These are phyloP conservation scores for Macrophomina pseudophaseolina DNA, from an alignment of 2,329 filamentous ascomycete genomes.

Conservation along the genomic window DNA sequence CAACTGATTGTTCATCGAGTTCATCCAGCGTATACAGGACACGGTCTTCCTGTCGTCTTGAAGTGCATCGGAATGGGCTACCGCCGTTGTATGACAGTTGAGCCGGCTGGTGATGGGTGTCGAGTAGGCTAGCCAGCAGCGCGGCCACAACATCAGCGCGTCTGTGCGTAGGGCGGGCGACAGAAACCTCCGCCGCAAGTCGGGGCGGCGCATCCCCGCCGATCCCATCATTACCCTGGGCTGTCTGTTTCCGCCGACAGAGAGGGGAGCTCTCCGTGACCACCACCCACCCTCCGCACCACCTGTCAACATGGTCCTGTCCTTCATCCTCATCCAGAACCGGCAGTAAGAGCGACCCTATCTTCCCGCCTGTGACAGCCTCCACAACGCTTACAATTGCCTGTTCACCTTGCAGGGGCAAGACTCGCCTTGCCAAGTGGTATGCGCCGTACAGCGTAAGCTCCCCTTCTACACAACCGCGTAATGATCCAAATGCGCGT, in stretches of 20 bases:
- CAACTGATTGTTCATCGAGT: too few species aligned
- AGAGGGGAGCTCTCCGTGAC: conserved; percentile 1
- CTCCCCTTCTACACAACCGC: conserved; percentile 23
- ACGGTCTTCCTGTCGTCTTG: too few species aligned
- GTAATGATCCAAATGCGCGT: not conserved
- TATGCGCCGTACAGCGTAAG: conserved; percentile 89
- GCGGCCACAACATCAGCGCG: conserved; percentile 2
- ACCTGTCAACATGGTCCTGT: conserved; percentile 65
- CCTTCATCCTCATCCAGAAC: conserved; percentile 89
- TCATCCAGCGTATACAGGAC: too few species aligned
- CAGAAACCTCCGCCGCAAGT: conserved; percentile 24
- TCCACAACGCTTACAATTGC: conserved; percentile 5
- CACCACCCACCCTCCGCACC: conserved; percentile 3
- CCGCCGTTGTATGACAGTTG: not conserved
- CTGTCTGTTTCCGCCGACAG: conserved; percentile 6
- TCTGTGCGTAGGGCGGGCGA: conserved; percentile 12
- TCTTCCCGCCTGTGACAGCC: conserved; percentile 1
- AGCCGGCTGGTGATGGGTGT: not conserved
- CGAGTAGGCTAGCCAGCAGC: not conserved
- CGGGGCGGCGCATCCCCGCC: conserved; percentile 9
- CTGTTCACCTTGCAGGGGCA: conserved; percentile 68
- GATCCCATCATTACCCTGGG: conserved; percentile 9
- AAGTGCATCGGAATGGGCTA: too few species aligned
- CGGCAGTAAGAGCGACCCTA: conserved; percentile 66
- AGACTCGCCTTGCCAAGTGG: conserved; percentile 98